Evolutionary conservation across 495 filamentous ascomycete genomes (phyloP), one percentile per base, ranked within the genome.

Genomic region (Parmelia sp.): DNA sequence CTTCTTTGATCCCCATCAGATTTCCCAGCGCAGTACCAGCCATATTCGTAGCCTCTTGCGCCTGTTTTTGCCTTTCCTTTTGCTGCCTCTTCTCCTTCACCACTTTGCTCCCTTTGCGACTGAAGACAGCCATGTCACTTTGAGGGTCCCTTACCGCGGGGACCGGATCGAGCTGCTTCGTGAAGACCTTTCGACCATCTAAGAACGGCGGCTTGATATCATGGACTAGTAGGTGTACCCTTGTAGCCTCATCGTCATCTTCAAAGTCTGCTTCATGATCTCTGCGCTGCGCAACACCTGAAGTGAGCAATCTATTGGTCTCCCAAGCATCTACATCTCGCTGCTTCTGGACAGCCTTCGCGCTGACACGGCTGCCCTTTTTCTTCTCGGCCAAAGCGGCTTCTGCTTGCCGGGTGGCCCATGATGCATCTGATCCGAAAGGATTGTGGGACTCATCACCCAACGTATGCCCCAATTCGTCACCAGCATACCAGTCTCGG

Each of bases 41-140:
- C 74, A 96, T 82, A 59, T 91, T 97, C 0, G 95, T 99, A 40
- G 95, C 92, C 66, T 96, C 89, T 74, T 97, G 91, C 11, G 94
- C 95, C 74, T 97, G 92, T 68, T 91, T 93, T 65, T 96, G 90
- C 40, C 95, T 85, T 72, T 99, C 95, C 60, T 91, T 88, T 73
- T 96, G 93, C 75, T 93, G 90, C 64, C 95, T 79, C 68, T 87
- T 86, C 65, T 99, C 94, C 70, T 88, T 88, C 14, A 99, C 95
- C 10, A 97, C 90, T 69, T 84, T 89, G 71, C 94, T 97, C 3
- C 95, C 95, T 75, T 96, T 97, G 27, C 93, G 85, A 78, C 90
- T 93, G 68, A 97, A 99, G 19, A 99, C 90, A 12, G 95, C 95
- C 95, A 99, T 96, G 70, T 99, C 95, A 73, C 95, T 97, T 74